Evolutionary conservation across 1,284 basidiomycete species (phyloP), one percentile per base, ranked within the genome.

Genomic region (Inonotus hispidus): DNA sequence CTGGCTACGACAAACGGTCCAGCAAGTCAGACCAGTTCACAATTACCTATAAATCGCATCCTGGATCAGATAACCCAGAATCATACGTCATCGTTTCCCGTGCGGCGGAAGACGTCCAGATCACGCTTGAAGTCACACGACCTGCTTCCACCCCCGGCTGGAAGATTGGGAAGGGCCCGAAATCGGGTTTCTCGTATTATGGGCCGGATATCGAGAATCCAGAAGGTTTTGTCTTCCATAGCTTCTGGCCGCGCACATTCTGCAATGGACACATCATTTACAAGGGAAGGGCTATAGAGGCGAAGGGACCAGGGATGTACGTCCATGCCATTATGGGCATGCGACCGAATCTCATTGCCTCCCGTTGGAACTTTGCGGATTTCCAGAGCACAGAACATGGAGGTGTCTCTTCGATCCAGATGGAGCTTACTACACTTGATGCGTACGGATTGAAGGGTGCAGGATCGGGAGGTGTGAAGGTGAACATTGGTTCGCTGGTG

Each of bases 241-340:
- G 91, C 46, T 95, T 98, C 82, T 95, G 92, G 90, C 95, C 94
- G 4, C 79, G 85, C 50, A 81, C 82, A 64, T 69, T 76, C 61
- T 85, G 81, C 55, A 77, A 78, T 19, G 95, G 95, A 1, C 81
- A 86, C 66, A 72, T 98, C 71, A 82, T 93, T 61, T 72, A 81
- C 66, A 82, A 88, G 53, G 95, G 94, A 39, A 75, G 82, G 58
- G 85, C 89, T 16, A 75, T 83, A 62, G 72, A 84, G 43, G 79
- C 88, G 46, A 79, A 83, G 39, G 95, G 93, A 46, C 79, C 85
- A n/a, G 95, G 92, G 41, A 92, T 95, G 87, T 90, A 98, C 71
- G 83, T 97, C 23, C 93, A 97, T 73, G 96, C 97, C 29, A 96
- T 99, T 72, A 97, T 99, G 74, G 96, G 95, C 69, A 98, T 99